Percentiles rank a stretch among this genome's conserved stretches.
phyloP scores from a whole-genome alignment of 2,329 filamentous ascomycete genomes.

The Lizonia empirigonia region DNA sequence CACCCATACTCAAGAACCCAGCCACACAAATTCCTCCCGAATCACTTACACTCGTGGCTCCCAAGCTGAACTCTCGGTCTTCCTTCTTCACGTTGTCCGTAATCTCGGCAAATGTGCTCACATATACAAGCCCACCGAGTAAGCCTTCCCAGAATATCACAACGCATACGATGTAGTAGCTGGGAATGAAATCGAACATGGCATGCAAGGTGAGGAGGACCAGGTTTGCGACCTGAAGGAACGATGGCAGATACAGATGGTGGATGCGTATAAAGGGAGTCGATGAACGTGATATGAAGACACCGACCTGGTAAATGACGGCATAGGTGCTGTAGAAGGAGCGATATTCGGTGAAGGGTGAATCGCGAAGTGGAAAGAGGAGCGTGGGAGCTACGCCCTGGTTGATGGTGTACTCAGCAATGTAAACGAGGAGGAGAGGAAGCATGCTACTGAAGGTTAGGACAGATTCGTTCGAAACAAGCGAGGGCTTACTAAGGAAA shows the following conservation, averaged over 20 bases:
- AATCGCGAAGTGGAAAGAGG: constrained; percentile 76
- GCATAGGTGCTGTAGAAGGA: constrained; percentile 95
- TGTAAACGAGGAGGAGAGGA: constrained; percentile 87
- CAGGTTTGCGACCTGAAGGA: constrained; percentile 83
- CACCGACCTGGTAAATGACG: constrained; percentile 92
- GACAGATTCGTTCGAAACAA: no score
- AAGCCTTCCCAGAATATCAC: constrained; percentile 95
- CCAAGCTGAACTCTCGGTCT: constrained; percentile 88
- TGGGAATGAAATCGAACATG: constrained; percentile 79
- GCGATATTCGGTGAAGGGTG: constrained; percentile 80
- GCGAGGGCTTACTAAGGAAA: constrained; percentile 64
- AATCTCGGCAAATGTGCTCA: constrained; percentile 88
- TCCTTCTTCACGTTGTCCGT: constrained; percentile 76
- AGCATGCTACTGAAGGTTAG: constrained; percentile 67
- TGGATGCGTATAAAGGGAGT: constrained; percentile 85
- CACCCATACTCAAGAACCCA: constrained; percentile 78
- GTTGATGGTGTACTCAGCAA: constrained; percentile 97
- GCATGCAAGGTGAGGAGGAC: constrained; percentile 75
- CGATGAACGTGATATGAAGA: constrained; percentile 91
- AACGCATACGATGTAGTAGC: constrained; percentile 81
- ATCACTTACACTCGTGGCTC: constrained; percentile 90
- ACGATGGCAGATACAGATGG: constrained; percentile 77
- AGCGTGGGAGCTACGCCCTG: constrained; percentile 90
- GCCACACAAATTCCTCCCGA: constrained; percentile 89
- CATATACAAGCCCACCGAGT: constrained; percentile 88